These are phyloP conservation scores for Allium sativum DNA, from an alignment of 106 monocot species.

Conservation along the genomic window DNA sequence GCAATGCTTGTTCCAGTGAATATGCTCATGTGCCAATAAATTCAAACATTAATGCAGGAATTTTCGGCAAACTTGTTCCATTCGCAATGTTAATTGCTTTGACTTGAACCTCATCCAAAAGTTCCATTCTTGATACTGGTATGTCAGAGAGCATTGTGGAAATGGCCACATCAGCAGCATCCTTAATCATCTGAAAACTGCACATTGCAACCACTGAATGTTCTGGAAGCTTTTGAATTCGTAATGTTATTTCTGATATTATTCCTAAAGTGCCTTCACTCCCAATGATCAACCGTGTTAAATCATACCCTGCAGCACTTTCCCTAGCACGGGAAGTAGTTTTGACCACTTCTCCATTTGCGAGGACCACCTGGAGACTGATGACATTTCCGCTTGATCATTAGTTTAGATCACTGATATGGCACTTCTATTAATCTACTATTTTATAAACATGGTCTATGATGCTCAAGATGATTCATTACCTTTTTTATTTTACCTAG, in stretches of 20 bases:
- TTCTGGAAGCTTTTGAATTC: slow-evolving; percentile 84
- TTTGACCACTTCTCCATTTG: slow-evolving; percentile 79
- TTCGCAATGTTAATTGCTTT: slow-evolving; percentile 85
- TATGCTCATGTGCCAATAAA: slow-evolving; percentile 95
- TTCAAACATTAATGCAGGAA: slow-evolving; percentile 95
- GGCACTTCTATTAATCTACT: too few species aligned
- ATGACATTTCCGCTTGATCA: too few species aligned
- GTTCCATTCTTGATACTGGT: slow-evolving; percentile 89
- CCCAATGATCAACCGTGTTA: slow-evolving; percentile 77
- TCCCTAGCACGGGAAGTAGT: slow-evolving; percentile 87
- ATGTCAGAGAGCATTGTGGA: slow-evolving; percentile 85
- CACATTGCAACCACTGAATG: slow-evolving; percentile 96
- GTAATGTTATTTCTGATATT: slow-evolving; percentile 87
- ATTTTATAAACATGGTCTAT: too few species aligned
- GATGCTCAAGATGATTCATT: too few species aligned
- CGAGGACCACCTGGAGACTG: slow-evolving; percentile 94
- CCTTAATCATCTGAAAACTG: slow-evolving; percentile 85
- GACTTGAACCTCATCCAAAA: slow-evolving; percentile 88
- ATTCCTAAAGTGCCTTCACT: slow-evolving; percentile 91
- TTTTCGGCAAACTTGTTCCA: slow-evolving; percentile 76
- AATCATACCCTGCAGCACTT: slow-evolving; percentile 92
- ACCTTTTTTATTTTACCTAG: too few species aligned
- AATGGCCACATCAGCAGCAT: slow-evolving; percentile 98
- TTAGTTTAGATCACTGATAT: too few species aligned
- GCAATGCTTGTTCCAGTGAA: slow-evolving; percentile 71